Conservation (phyloP, 1,284 basidiomycete species). For the Ganoderma resinaceum region DNA sequence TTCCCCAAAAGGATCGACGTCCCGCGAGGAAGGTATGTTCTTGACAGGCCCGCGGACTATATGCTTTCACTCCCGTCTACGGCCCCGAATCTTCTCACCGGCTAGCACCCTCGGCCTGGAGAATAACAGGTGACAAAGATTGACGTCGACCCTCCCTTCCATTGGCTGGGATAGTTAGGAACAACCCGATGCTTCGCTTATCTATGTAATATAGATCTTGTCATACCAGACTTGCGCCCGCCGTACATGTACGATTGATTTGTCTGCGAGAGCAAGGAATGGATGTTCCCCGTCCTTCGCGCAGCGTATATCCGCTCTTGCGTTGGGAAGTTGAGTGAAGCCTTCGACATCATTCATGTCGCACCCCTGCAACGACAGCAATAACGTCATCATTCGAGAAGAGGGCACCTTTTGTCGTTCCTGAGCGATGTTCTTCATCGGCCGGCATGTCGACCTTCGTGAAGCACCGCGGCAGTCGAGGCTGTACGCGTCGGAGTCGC, state of each 20-base stretch:
- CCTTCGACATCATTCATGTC: not conserved
- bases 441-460: conserved; percentile 23
- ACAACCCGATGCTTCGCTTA: not conserved
- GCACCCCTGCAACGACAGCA: not conserved
- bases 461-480: conserved; percentile 4
- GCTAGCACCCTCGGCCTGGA: conserved; percentile 5
- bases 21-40: not conserved
- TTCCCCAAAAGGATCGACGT: not conserved
- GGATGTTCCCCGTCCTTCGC: not conserved
- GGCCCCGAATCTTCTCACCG: conserved; percentile 8
- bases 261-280: not conserved
- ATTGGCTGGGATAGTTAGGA: conserved; percentile 5
- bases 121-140: not conserved
- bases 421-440: conserved; percentile 15
- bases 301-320: not conserved
- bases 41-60: conserved; percentile 1
- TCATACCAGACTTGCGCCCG: not conserved
- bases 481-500: conserved; percentile 7
- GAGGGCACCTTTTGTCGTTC: conserved; percentile 9
- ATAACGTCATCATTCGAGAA: not conserved
- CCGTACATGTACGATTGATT: not conserved
- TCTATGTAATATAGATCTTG: conserved; percentile 11
- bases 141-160: not conserved
- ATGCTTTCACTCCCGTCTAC: not conserved
- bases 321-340: not conserved